phyloP scores from a whole-genome alignment of 2,329 filamentous ascomycete genomes.

The Bisporella sp. region DNA sequence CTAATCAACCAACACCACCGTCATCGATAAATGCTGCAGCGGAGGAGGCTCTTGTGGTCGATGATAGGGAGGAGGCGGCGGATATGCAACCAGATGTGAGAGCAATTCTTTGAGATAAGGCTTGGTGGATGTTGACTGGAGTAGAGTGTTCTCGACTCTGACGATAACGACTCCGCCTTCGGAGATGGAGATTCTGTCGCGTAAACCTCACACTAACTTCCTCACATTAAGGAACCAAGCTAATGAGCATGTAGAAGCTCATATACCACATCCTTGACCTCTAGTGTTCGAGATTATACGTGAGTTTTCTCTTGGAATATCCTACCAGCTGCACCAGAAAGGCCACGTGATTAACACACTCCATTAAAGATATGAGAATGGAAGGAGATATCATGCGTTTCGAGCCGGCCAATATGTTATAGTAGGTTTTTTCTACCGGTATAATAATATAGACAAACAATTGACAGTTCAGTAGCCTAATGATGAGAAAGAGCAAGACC shows the following conservation, averaged over 20 bases:
- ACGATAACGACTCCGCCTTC: conserved; percentile 1
- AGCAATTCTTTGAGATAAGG: background rate
- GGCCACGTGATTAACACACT: too few relatives aligned
- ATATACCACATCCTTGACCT: conserved; percentile 6
- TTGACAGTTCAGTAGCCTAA: background rate
- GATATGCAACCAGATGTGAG: background rate
- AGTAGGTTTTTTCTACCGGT: conserved; percentile 28
- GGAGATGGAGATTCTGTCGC: background rate
- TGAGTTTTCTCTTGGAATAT: background rate
- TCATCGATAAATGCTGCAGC: too few relatives aligned
- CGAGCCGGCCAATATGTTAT: conserved; percentile 43
- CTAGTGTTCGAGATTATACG: conserved; percentile 5
- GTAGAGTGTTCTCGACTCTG: background rate
- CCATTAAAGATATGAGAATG: conserved; percentile 6
- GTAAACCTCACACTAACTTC: background rate
- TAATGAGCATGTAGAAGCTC: background rate
- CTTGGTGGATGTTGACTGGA: background rate
- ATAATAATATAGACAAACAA: background rate
- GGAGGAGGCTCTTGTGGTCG: too few relatives aligned
- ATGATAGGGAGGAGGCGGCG: too few relatives aligned
- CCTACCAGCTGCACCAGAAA: too few relatives aligned
- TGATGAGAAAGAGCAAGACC: conserved; percentile 2
- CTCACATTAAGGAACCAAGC: background rate
- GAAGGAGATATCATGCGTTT: conserved; percentile 7
- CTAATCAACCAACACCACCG: too few relatives aligned